phyloP scores from a whole-genome alignment of 202 grass and related monocot genomes.

The Zoysia matrella region DNA sequence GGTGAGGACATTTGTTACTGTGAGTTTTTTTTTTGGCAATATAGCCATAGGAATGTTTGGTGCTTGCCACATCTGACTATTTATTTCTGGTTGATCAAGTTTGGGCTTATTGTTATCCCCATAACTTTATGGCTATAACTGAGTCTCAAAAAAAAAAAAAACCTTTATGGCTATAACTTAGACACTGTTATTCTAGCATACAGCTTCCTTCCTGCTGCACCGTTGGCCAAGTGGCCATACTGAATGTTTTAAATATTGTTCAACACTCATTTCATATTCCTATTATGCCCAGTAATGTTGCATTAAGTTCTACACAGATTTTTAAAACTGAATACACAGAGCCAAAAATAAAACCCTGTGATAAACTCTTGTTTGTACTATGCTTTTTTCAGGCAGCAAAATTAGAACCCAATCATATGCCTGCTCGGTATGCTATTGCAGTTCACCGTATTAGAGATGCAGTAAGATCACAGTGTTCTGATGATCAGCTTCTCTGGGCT shows the following conservation, averaged over 20 bases:
- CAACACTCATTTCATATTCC: neutral
- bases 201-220: constrained; percentile 3
- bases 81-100: constrained; percentile 16
- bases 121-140: neutral
- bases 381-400: constrained; percentile 75
- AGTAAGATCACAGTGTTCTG: constrained; percentile 70
- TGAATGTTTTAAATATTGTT: neutral
- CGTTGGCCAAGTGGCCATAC: neutral
- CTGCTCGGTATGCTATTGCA: constrained; percentile 90
- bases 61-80: neutral
- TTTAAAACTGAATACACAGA: neutral
- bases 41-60: neutral
- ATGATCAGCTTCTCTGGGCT: constrained; percentile 90
- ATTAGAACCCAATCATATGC: constrained; percentile 96
- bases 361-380: constrained; percentile 1
- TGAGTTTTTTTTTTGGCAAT: neutral
- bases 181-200: neutral
- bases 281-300: neutral
- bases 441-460: constrained; percentile 94
- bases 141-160: no score
- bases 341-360: constrained; percentile 6
- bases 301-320: neutral
- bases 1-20: no score
- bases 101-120: neutral
- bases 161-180: constrained; percentile 11